Evolutionary conservation across 2,329 filamentous ascomycete genomes (phyloP), one percentile per base, ranked within the genome.

Genomic region (Cladophialophora yegresii): DNA sequence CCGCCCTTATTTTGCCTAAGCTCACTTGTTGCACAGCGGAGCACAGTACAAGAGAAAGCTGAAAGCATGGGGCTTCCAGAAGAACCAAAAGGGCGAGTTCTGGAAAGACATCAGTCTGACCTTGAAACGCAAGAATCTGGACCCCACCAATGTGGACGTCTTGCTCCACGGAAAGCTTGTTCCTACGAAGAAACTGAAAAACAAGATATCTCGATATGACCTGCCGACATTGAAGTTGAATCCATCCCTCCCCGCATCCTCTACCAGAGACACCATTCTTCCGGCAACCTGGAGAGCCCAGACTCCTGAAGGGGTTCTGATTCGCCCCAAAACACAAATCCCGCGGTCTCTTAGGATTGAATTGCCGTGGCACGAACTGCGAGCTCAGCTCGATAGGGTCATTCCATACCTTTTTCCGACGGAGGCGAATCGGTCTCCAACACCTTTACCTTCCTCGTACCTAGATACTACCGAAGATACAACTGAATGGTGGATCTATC

Each of bases 11-110:
- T 49, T 33, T 20, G 4, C 3, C 45, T 23, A 6, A 49, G 55
- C 55, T 58, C 23, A 58, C 20, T 20, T 32, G 5, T 26, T 33
- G 23, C n/a, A 20, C 10, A 58, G 57, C 45, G 33, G 43, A 22
- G 9, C 57, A 2, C 57, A 59, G n/a, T 59, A 59, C n/a, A 50
- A 36, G 47, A 51, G 45, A 43, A 20, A 51, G 45, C 47, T 59
- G 13, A 23, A 40, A n/a, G 45, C 13, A 1, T 59, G 57, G 57
- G 6, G 16, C 2, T 3, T 51, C 20, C 20, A 8, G 4, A 59
- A 59, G 20, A 59, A 59, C 16, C n/a, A 10, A n/a, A 51, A 36
- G 23, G 20, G 45, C 9, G 30, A 36, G n/a, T 16, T 50, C 45
- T 59, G 57, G 45, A 59, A 51, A 23, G 45, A 50, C 47, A 1